Evolutionary conservation across 345 rosid species (phyloP), one percentile per base, ranked within the genome.

Genomic region (Bruguiera sexangula): DNA sequence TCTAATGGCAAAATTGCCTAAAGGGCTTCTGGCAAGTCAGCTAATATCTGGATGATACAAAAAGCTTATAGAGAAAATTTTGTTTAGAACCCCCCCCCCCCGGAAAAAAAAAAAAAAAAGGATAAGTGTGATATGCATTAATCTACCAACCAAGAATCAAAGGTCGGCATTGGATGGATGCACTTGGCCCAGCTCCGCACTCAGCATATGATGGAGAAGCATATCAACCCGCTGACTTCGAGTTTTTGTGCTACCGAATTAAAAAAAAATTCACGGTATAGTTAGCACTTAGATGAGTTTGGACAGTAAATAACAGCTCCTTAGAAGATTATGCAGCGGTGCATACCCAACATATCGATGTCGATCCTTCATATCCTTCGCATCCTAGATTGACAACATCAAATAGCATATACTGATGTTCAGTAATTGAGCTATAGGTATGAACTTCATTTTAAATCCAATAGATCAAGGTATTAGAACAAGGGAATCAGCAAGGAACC

Each of bases 191-290:
- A 89, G 83, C 74, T 89, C 92, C 0, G 87, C 62, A 46, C 97
- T 88, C 85, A 92, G 67, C 86, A 95, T 95, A 70, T 77, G 97
- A 82, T 92, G 99, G 69, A 95, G 96, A 74, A 95, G 99, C 36
- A 75, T 56, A 75, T 95, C 96, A 54, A 95, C 85, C 82, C 96
- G 88, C 48, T 88, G 96, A 81, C 99, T 90, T 56, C 93, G 84
- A 63, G 87, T 78, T 84, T 92, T 95, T 26, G 96, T 67, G 77
- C 99, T 95, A 87, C 71, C 74, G 11, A 55, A 22, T 55, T 27
- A 67, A 29, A 58, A 31, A 56, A 21, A 70, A 69, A 26, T 63
- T 32, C 1, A 55, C 36, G 57, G 54, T 39, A 67, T 24, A 59
- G 51, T 72, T 39, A 32, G 55, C 20, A 48, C 13, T 34, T 26